Conservation (phyloP, 2,329 filamentous ascomycete genomes). For the Diplodia sapinea region DNA sequence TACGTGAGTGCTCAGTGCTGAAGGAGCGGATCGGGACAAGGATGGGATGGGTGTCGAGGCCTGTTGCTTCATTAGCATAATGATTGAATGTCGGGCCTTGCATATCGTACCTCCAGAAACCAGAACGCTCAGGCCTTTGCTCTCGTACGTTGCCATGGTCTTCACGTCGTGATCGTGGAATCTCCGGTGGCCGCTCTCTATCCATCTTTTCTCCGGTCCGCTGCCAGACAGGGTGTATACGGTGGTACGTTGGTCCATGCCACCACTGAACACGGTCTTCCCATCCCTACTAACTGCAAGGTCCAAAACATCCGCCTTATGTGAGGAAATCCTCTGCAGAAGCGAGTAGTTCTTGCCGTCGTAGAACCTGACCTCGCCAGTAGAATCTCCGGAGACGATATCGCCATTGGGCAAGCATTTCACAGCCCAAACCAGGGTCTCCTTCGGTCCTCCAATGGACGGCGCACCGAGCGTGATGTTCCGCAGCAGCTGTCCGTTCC, state of each 20-base stretch:
- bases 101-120: constrained; percentile 79
- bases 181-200: constrained; percentile 80
- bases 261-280: constrained; percentile 81
- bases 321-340: constrained; percentile 81
- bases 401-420: constrained; percentile 86
- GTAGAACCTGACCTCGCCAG: constrained; percentile 91
- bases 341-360: constrained; percentile 91
- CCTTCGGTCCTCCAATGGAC: constrained; percentile 75
- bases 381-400: constrained; percentile 93
- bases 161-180: constrained; percentile 97
- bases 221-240: constrained; percentile 69
- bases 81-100: constrained; percentile 26
- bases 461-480: constrained; percentile 87
- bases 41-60: constrained; percentile 83
- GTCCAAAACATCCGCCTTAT: constrained; percentile 88
- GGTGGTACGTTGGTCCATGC: constrained; percentile 87
- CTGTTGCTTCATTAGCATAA: constrained; percentile 54
- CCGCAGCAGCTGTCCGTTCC: constrained; percentile 75
- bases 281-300: constrained; percentile 83
- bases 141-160: constrained; percentile 88
- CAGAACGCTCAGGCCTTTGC: constrained; percentile 79
- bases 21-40: constrained; percentile 80
- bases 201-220: constrained; percentile 64
- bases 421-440: constrained; percentile 91
- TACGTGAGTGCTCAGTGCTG: constrained; percentile 79